Base-by-base conservation (phyloP, 1,284 basidiomycete species). In the Psilocybe mexicana region DNA sequence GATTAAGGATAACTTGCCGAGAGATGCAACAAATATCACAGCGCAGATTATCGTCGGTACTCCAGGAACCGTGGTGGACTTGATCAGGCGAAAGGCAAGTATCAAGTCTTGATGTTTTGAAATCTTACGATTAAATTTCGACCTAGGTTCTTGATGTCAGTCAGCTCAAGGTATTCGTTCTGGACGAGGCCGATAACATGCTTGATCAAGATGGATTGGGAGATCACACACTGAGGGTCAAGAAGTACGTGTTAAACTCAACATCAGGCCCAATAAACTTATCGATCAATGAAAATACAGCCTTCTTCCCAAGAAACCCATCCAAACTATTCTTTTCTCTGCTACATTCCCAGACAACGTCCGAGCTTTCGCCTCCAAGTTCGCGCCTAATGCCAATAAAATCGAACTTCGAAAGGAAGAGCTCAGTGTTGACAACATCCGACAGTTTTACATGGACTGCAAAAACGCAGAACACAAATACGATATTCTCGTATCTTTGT, bases 141-240 rank as follows among this genome's bases (percentile, higher is more conserved):
- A 28, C 28, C 8, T 42, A 78, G 71, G 82, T 90, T 49, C 83
- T 96, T 61, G 93, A 98, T 69, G 79, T 89, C 6, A 84, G 81
- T 53, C 79, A 88, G 40, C 85, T 99, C 70, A 94, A 93, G 70
- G 93, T 98, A 8, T 95, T 99, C 61, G 96, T 99, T 8, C 81
- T 99, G 23, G 97, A 99, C 70, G 97, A 99, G 76, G 97, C 97
- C 33, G 97, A 99, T 76, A 97, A 98, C 74, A 98, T 99, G 95
- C 81, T 99, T 63, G 95, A 96, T 71, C 88, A 94, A 70, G 94
- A 96, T 72, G 94, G 96, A 24, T 76, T 99, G 53, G 94, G 94
- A n/a, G 97, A 99, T 67, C 96, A 99, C 76, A 96, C 94, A 1
- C 77, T 96, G 60, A 85, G 91, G 52, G 94, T 98, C 59, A 98